Evolutionary conservation across 2,329 filamentous ascomycete genomes (phyloP), one percentile per base, ranked within the genome.

Genomic region (Cladophialophora bantiana): DNA sequence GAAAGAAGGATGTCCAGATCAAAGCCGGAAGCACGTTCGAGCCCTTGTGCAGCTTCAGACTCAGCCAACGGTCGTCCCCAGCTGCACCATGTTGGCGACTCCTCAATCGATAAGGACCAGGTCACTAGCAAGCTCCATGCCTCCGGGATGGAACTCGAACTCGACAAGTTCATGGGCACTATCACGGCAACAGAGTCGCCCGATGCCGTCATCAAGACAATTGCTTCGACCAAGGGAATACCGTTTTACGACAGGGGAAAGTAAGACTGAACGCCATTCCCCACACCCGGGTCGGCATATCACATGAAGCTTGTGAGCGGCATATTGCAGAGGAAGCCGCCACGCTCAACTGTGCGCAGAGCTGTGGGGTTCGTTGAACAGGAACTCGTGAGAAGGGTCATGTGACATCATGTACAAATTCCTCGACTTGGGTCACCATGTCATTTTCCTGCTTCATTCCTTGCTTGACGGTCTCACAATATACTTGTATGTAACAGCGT

Each of bases 91-190:
- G 45, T 26, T 50, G 18, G 15, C 40, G 12, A 36, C n/a, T 6
- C 31, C 57, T 3, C 18, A 7, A n/a, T 12, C 3, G 12, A 35
- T 26, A 36, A 45, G 48, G 40, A 36, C 31, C 15, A 13, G 15
- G 10, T 13, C 18, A 26, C 18, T 1, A 20, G 45, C 4, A 50
- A 4, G 26, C 7, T 26, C 5, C 45, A 26, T 26, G 18, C 18
- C 12, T 9, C n/a, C 31, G 15, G 35, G 18, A 18, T 50, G 3
- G 66, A 68, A 38, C 57, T 62, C 31, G 66, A 68, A 1, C 62
- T 68, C 15, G 62, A 65, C 38, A 65, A 62, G 32, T 65, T 59
- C 57, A 68, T 68, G 52, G 66, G 56, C 10, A 31, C 66, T 9
- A 18, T 68, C 12, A 68, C 66, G 4, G 61, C 61, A 13, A 32